Percentiles rank a stretch among this genome's conserved stretches.
These are phyloP conservation scores for Plasmodium fragile DNA, from an alignment of 169 alveolate genomes.

Conservation along the genomic window DNA sequence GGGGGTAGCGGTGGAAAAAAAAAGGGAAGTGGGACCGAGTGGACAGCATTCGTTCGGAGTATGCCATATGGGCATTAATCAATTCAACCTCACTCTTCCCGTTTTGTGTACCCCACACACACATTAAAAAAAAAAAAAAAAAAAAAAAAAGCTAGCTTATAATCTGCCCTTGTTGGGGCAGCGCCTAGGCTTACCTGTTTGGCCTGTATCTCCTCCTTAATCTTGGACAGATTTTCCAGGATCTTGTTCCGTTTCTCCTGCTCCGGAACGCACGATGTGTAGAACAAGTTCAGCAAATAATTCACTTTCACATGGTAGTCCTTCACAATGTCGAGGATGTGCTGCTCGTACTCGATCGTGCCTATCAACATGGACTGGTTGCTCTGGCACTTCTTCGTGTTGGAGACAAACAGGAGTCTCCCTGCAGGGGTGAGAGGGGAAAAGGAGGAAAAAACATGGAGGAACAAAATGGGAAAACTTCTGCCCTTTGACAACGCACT, in stretches of 20 bases:
- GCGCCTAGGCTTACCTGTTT: slow-evolving; percentile 25
- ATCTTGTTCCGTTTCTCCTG: slow-evolving; percentile 53
- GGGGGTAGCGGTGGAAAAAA: neutral
- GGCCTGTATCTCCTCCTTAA: slow-evolving; percentile 57
- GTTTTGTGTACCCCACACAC: neutral
- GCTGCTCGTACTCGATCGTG: slow-evolving; percentile 67
- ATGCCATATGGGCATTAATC: neutral
- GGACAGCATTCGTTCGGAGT: neutral
- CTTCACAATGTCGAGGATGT: slow-evolving; percentile 63
- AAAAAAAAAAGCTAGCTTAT: neutral
- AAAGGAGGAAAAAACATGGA: neutral
- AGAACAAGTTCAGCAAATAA: slow-evolving; percentile 60
- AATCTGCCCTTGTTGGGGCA: neutral
- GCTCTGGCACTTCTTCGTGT: slow-evolving; percentile 62
- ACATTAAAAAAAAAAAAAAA: too few relatives aligned
- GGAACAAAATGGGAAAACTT: neutral
- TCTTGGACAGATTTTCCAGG: slow-evolving; percentile 44
- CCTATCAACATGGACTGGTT: slow-evolving; percentile 66
- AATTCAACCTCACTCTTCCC: neutral
- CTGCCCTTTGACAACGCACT: neutral
- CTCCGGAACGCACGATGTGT: slow-evolving; percentile 65
- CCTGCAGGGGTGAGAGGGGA: neutral
- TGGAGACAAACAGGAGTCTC: slow-evolving; percentile 42
- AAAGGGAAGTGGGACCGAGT: neutral
- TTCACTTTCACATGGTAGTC: slow-evolving; percentile 63